Conservation (phyloP, 345 rosid genomes). For the Citrus mangshanensis region DNA sequence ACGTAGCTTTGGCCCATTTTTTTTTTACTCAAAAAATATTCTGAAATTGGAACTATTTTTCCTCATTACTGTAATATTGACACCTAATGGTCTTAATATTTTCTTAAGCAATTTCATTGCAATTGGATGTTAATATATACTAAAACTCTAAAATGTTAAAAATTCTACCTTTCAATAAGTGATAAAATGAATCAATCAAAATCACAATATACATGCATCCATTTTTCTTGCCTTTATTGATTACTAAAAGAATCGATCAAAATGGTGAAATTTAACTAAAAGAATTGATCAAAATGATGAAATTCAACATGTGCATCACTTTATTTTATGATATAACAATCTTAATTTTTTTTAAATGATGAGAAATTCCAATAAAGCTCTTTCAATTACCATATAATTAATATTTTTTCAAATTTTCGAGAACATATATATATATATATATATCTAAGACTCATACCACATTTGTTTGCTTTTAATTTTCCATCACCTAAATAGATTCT, state of each 20-base stretch:
- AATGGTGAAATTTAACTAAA: no score
- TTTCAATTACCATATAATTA: background rate
- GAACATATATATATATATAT: no score
- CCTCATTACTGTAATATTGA: background rate
- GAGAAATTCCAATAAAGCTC: background rate
- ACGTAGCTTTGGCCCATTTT: background rate
- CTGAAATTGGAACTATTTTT: conserved; percentile 11
- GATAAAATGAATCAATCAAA: background rate
- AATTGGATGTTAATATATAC: background rate
- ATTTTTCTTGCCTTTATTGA: no score
- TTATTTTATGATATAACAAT: no score
- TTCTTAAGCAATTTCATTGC: background rate
- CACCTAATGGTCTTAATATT: conserved; percentile 7
- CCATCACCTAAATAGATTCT: background rate
- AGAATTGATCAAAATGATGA: no score
- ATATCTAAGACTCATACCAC: background rate
- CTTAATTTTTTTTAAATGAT: background rate
- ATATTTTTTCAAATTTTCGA: no score
- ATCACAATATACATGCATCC: no score
- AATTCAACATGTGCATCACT: background rate
- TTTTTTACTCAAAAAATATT: background rate
- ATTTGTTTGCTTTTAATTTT: no score
- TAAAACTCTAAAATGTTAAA: background rate
- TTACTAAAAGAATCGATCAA: no score
- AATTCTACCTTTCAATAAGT: background rate